phyloP scores from a whole-genome alignment of 257 asterid genomes.

The Verbena officinalis region DNA sequence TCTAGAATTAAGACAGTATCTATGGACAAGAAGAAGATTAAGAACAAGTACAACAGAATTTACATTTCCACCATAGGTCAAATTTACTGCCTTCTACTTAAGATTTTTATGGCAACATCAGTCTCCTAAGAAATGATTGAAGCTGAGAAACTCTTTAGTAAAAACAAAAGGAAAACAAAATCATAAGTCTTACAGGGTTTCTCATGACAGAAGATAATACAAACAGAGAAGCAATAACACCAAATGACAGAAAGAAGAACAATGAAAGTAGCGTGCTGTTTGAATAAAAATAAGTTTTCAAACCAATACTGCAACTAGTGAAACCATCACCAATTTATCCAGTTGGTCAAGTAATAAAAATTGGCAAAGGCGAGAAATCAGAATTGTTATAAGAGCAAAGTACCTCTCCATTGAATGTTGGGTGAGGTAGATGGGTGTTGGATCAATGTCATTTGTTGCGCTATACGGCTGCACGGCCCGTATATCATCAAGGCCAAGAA shows the following conservation, averaged over 20 bases:
- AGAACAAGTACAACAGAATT: background rate
- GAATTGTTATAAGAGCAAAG: constrained; percentile 3
- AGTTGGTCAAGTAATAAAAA: constrained; percentile 10
- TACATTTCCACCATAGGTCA: background rate
- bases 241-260: constrained; percentile 1
- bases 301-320: background rate
- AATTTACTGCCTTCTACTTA: constrained; percentile 9
- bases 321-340: constrained; percentile 19
- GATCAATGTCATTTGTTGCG: constrained; percentile 82
- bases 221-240: constrained; percentile 1
- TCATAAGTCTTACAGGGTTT: constrained; percentile 3
- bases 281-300: background rate
- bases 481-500: constrained; percentile 96
- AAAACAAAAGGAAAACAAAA: constrained; percentile 17
- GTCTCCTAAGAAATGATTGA: constrained; percentile 4
- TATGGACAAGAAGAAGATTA: background rate
- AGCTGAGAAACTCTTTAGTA: background rate
- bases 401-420: constrained; percentile 88
- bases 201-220: background rate
- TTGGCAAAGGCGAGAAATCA: constrained; percentile 1
- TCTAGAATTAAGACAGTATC: constrained; percentile 1
- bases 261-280: constrained; percentile 13
- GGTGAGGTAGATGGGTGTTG: constrained; percentile 84
- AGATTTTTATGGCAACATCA: constrained; percentile 2
- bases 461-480: constrained; percentile 93